Conservation (phyloP, 257 asterid species). For the Petunia secreta region DNA sequence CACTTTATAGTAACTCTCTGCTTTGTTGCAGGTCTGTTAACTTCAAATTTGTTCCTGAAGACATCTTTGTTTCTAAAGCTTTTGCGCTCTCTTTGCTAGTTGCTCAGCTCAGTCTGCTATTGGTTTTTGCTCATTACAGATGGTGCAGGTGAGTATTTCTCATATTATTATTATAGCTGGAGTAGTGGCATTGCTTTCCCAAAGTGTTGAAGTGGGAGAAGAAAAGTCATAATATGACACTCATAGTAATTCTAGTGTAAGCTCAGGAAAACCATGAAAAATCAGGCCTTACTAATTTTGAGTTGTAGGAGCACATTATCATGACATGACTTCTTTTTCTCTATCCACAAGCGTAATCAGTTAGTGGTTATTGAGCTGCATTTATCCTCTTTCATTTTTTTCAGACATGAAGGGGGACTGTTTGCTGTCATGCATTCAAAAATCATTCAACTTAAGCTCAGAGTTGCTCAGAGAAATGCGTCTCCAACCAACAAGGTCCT, state of each 20-base stretch:
- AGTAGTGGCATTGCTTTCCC: neutral
- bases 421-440: slow-evolving; percentile 52
- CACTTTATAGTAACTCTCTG: neutral
- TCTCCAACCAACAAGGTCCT: slow-evolving; percentile 44
- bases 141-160: slow-evolving; percentile 52
- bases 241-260: neutral
- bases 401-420: slow-evolving; percentile 90
- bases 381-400: slow-evolving; percentile 25
- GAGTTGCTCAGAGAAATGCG: slow-evolving; percentile 37
- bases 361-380: neutral
- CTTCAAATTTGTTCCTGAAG: slow-evolving; percentile 60
- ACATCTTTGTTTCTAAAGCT: slow-evolving; percentile 46
- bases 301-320: neutral
- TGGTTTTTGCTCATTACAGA: slow-evolving; percentile 52
- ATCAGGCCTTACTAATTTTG: neutral
- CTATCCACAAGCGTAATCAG: neutral
- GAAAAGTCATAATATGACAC: neutral
- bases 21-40: slow-evolving; percentile 52
- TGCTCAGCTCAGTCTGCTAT: slow-evolving; percentile 49
- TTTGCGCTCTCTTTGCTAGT: slow-evolving; percentile 47
- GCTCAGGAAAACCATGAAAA: neutral
- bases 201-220: neutral
- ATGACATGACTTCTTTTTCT: neutral
- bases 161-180: neutral
- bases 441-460: slow-evolving; percentile 46